Base-by-base conservation (phyloP, 2,329 filamentous ascomycete species). In the Colletotrichum neosansevieriae region DNA sequence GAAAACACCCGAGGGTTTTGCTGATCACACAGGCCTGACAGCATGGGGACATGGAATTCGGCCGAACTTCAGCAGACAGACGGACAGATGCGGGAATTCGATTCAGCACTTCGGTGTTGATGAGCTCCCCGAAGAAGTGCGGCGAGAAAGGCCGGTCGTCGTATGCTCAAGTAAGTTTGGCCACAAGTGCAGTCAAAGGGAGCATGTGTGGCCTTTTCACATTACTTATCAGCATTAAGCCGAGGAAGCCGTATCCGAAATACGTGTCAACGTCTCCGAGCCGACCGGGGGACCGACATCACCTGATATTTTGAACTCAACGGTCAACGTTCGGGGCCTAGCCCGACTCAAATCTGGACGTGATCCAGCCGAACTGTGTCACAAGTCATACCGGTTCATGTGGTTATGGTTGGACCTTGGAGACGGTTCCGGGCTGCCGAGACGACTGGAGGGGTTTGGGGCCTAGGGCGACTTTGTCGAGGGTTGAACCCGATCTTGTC, bases 391-490 rank as follows among this genome's bases (percentile, higher is more conserved):
- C 29, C 15, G 49, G 63, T 50, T 38, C 21, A 51, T 34, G 6
- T n/a, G 21, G 38, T 38, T 65, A 53, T 53, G 49, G 63, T 17
- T 54, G 17, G 47, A 15, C 63, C 63, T 47, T 54, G 63, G 15
- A 58, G 47, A 29, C 38, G 40, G 21, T 36, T 61, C 50, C 50
- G 50, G 45, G 36, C 34, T 56, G 36, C 63, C 58, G 58, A 56
- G 10, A 15, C 38, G 21, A n/a, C 19, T 29, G 36, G 21, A 24
- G 3, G 17, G 34, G 21, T 34, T 29, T 61, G 38, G 13, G 32
- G 38, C 13, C 29, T 29, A 29, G 29, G 47, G 49, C 34, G 44
- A 15, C n/a, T 12, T 17, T 29, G 21, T 47, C 34, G 21, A 50
- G 60, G 42, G 49, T 34, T 61, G 21, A 36, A 45, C 58, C 50